Base-by-base conservation (phyloP, 208 protist species). In the Wallacemonas sp. region DNA sequence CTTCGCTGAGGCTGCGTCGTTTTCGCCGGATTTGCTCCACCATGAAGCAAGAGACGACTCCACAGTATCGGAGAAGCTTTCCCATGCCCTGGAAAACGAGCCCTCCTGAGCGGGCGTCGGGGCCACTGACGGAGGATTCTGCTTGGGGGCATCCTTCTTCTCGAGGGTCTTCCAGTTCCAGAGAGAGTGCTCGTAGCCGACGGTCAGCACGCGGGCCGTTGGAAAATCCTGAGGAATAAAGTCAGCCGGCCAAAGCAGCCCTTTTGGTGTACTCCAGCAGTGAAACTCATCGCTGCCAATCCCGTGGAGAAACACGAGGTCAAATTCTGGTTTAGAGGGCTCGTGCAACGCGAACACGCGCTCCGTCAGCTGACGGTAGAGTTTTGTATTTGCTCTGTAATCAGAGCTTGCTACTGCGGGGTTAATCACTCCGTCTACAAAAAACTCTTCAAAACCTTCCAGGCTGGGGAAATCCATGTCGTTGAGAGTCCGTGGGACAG, bases 191-290 rank as follows among this genome's bases (percentile, higher is more conserved):
- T 74, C 68, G 60, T 89, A 89, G 1, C 83, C 83, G 1, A 80
- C 79, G 1, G 76, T 81, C 12, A 89, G 33, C 27, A 86, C 70
- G 30, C 84, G 66, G 6, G 73, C 78, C 1, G 60, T 71, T n/a
- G 80, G 84, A 50, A 87, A 91, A 41, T 91, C 84, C 34, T 91
- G 84, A 9, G 84, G 80, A 29, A 91, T 33, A 58, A 85, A 91
- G 0, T 66, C 63, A 5, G 80, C 84, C 8, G 84, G 84, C 84
- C 84, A 91, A 0, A 91, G 24, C 19, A 91, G 37, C 2, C 76
- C 78, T 34, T 80, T 71, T 8, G 46, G 48, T 32, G 81, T 87
- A 1, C 66, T 80, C 84, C 84, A 91, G 68, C 80, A 86, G 10
- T 72, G 76, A 48, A 91, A 85, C 58, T 86, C 79, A 41, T 78